Conservation (phyloP, 257 asterid genomes). For the Scutellaria baicalensis region DNA sequence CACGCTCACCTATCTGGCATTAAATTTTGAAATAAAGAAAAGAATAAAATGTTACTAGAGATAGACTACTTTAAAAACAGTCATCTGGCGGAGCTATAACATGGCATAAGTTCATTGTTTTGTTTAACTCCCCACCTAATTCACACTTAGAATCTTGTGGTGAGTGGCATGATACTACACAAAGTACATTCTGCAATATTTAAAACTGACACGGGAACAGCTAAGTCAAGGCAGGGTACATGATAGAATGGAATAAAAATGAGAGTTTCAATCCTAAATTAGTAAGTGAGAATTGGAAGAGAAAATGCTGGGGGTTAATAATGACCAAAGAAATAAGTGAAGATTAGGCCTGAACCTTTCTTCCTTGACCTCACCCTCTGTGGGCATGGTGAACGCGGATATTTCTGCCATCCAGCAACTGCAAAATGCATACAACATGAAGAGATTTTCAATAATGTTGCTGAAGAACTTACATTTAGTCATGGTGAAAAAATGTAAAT, state of each 20-base stretch:
- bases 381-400: constrained; percentile 50
- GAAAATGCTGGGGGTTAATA: background rate
- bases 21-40: background rate
- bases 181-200: background rate
- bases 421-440: constrained; percentile 2
- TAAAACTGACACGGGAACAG: background rate
- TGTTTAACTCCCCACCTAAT: background rate
- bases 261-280: background rate
- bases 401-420: constrained; percentile 68
- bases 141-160: background rate
- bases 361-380: constrained; percentile 17
- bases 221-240: background rate
- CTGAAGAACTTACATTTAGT: background rate
- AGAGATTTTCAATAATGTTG: background rate
- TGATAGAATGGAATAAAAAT: background rate
- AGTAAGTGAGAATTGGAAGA: background rate
- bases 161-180: background rate
- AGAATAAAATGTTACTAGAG: background rate
- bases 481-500: background rate
- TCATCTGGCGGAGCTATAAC: background rate
- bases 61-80: background rate
- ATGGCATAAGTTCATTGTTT: background rate
- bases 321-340: background rate
- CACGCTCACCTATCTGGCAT: background rate
- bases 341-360: constrained; percentile 12